Evolutionary conservation across 306 rosid species (phyloP).

Genomic region (Cucumis cinereus): DNA sequence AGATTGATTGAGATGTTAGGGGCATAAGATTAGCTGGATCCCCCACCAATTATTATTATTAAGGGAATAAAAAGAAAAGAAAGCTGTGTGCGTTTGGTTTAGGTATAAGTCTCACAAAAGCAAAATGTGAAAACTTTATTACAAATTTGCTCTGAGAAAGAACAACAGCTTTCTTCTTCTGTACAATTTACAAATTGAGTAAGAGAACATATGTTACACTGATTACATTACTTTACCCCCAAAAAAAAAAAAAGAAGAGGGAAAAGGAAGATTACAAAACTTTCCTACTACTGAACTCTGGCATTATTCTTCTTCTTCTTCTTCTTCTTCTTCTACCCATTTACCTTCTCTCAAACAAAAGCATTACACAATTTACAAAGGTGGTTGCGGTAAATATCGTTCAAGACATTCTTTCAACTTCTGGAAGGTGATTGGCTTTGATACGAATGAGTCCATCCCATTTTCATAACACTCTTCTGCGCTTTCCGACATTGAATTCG

Average conservation of each 20-base stretch:
- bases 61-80: neutral
- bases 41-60: neutral
- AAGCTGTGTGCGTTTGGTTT: neutral
- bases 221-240: slow-evolving; percentile 5
- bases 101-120: neutral
- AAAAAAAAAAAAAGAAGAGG: neutral
- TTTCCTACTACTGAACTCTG: slow-evolving; percentile 9
- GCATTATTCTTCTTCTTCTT: neutral
- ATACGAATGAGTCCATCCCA: slow-evolving; percentile 85
- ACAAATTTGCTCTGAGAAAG: neutral
- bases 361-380: slow-evolving; percentile 33
- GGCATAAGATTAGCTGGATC: neutral
- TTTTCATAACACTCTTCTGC: slow-evolving; percentile 76
- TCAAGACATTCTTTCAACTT: slow-evolving; percentile 50
- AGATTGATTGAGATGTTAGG: neutral
- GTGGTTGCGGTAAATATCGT: slow-evolving; percentile 25
- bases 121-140: slow-evolving; percentile 8
- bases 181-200: slow-evolving; percentile 30
- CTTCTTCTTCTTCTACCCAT: neutral
- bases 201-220: slow-evolving; percentile 2
- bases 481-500: slow-evolving; percentile 74
- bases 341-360: neutral
- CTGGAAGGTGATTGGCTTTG: slow-evolving; percentile 75
- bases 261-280: slow-evolving; percentile 4
- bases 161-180: slow-evolving; percentile 7